Conservation (phyloP, 345 rosid genomes). For the Lepidium didymum region DNA sequence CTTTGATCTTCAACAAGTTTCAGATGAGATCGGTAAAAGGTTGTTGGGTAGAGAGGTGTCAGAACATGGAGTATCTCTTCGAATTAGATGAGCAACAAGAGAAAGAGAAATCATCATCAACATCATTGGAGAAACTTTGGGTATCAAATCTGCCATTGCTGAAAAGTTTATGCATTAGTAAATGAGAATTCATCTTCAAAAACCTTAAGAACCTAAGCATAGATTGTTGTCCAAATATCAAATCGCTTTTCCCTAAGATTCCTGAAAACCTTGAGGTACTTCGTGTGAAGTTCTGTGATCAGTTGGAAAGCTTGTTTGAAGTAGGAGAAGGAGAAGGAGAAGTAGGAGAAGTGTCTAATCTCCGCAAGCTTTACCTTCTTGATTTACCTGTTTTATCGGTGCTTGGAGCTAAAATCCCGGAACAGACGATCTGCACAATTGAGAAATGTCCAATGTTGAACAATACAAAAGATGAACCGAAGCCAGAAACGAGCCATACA, state of each 20-base stretch:
- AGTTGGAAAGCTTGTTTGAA: slow-evolving; percentile 24
- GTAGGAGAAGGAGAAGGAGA: neutral
- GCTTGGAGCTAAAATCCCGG: slow-evolving; percentile 9
- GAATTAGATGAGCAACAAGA: neutral
- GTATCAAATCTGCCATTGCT: slow-evolving; percentile 37
- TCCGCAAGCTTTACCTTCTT: slow-evolving; percentile 28
- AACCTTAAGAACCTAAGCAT: slow-evolving; percentile 37
- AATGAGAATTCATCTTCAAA: slow-evolving; percentile 17
- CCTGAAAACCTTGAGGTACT: slow-evolving; percentile 19
- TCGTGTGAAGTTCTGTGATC: slow-evolving; percentile 22
- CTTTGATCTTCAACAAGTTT: slow-evolving; percentile 28
- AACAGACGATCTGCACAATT: neutral
- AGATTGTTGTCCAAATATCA: slow-evolving; percentile 44
- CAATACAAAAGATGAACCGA: neutral
- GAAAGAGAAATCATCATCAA: neutral
- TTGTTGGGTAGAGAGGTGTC: slow-evolving; percentile 44
- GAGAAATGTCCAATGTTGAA: slow-evolving; percentile 14
- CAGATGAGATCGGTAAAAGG: slow-evolving; percentile 29
- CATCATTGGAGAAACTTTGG: slow-evolving; percentile 33
- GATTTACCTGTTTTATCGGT: slow-evolving; percentile 34
- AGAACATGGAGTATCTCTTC: slow-evolving; percentile 22
- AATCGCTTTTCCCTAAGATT: slow-evolving; percentile 13
- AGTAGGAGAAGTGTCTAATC: slow-evolving; percentile 2
- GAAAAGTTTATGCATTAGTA: slow-evolving; percentile 8
- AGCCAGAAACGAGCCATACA: neutral